Evolutionary conservation across 2,329 filamentous ascomycete species (phyloP).

Genomic region (Fusarium concolor): DNA sequence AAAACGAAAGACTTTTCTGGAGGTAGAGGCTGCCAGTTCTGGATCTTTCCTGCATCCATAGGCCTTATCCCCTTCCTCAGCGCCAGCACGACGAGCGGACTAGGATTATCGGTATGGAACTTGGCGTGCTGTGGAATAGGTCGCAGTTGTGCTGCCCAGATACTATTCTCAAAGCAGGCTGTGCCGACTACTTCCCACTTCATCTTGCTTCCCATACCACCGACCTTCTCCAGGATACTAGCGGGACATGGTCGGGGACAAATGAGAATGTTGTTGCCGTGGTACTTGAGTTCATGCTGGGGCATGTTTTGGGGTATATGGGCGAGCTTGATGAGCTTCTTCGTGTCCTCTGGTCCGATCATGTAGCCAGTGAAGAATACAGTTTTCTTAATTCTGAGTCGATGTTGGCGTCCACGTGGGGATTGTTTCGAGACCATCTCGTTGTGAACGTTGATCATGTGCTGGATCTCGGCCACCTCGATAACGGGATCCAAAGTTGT

Average conservation of each 20-base stretch:
- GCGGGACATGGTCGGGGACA: slow-evolving; percentile 79
- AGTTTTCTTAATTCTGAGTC: slow-evolving; percentile 82
- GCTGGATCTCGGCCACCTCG: slow-evolving; percentile 87
- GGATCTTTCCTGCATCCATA: slow-evolving; percentile 83
- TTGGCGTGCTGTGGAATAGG: slow-evolving; percentile 75
- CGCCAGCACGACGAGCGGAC: slow-evolving; percentile 85
- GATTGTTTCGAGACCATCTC: slow-evolving; percentile 54
- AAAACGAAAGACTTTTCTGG: slow-evolving; percentile 79
- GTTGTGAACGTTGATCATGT: slow-evolving; percentile 91
- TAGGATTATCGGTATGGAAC: slow-evolving; percentile 82
- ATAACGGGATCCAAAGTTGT: slow-evolving; percentile 80
- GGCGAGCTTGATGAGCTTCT: slow-evolving; percentile 77
- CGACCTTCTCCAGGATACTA: slow-evolving; percentile 82
- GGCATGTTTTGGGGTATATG: slow-evolving; percentile 70
- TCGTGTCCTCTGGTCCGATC: slow-evolving; percentile 77
- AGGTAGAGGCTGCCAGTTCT: slow-evolving; percentile 82
- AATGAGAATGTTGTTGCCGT: slow-evolving; percentile 93
- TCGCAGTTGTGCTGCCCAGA: slow-evolving; percentile 87
- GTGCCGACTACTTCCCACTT: slow-evolving; percentile 85
- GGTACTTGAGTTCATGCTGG: slow-evolving; percentile 79
- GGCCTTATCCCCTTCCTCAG: slow-evolving; percentile 80
- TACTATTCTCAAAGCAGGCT: slow-evolving; percentile 78
- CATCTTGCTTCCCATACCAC: slow-evolving; percentile 86
- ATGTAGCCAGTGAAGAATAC: slow-evolving; percentile 95
- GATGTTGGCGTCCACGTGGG: slow-evolving; percentile 53